Conservation (phyloP, 352 stramenopile genomes). For the Globisporangium recalcitrans region DNA sequence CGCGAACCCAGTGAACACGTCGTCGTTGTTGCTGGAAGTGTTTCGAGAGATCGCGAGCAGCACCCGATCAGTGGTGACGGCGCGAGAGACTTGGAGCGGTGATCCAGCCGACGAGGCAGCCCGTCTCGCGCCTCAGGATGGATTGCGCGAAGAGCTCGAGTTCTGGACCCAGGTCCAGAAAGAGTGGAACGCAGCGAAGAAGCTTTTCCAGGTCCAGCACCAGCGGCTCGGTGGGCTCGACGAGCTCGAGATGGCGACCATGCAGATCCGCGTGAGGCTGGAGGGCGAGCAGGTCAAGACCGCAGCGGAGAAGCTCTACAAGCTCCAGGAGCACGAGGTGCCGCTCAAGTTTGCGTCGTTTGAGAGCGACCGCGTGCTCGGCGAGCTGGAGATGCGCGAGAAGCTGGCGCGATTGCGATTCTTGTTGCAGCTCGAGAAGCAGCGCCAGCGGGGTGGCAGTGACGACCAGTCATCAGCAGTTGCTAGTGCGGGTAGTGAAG, state of each 20-base stretch:
- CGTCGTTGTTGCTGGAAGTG: constrained; percentile 50
- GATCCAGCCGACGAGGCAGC: not conserved
- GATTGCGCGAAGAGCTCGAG: constrained; percentile 39
- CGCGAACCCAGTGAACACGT: constrained; percentile 7
- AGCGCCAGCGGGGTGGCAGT: constrained; percentile 9
- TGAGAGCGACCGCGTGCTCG: constrained; percentile 38
- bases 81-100: not conserved
- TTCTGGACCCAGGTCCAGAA: constrained; percentile 42
- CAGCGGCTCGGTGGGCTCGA: constrained; percentile 66
- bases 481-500: not conserved
- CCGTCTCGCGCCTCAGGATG: constrained; percentile 7
- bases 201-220: constrained; percentile 66
- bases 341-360: constrained; percentile 30
- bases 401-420: constrained; percentile 60
- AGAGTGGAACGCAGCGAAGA: constrained; percentile 52
- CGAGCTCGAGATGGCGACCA: constrained; percentile 73
- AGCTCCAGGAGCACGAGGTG: constrained; percentile 43
- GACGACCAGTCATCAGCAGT: not conserved
- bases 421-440: constrained; percentile 40
- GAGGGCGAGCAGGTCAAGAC: constrained; percentile 35
- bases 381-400: constrained; percentile 38
- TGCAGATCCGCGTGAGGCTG: constrained; percentile 50
- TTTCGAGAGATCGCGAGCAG: constrained; percentile 46
- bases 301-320: constrained; percentile 48
- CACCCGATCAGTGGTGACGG: constrained; percentile 15